A percentile compares a stretch with the other conserved stretches of the same genome.
Evolutionary conservation across 169 alveolate genomes (phyloP).

Genomic region (Plasmodium berghei): DNA sequence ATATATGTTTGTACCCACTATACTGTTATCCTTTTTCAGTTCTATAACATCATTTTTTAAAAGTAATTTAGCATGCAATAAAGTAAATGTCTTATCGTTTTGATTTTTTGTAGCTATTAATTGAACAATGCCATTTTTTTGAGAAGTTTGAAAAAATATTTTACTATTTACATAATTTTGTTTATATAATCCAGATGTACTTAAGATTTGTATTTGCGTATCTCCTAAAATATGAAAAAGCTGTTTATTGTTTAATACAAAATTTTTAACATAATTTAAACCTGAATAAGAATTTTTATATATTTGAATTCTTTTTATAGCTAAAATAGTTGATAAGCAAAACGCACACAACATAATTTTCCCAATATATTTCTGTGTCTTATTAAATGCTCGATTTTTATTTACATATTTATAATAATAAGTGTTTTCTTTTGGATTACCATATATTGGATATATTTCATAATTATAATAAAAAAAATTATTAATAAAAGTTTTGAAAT

Average conservation of each 20-base stretch:
- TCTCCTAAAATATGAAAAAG: constrained; percentile 26
- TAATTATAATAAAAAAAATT: constrained; percentile 12
- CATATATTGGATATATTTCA: constrained; percentile 59
- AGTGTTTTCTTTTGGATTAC: constrained; percentile 36
- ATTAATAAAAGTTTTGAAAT: not conserved
- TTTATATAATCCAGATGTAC: constrained; percentile 65
- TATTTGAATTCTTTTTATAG: constrained; percentile 38
- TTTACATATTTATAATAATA: constrained; percentile 66
- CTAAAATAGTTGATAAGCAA: constrained; percentile 35
- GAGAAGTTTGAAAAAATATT: constrained; percentile 38
- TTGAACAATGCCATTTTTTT: constrained; percentile 62
- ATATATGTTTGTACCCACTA: not conserved
- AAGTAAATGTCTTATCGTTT: constrained; percentile 9
- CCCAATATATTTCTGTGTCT: constrained; percentile 31
- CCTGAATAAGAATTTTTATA: constrained; percentile 66
- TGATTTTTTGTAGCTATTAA: constrained; percentile 48
- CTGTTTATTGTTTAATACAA: constrained; percentile 46
- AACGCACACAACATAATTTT: constrained; percentile 36
- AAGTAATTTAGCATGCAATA: constrained; percentile 44
- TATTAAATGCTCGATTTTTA: constrained; percentile 36
- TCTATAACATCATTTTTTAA: constrained; percentile 25
- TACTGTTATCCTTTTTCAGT: not conserved
- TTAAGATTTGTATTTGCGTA: constrained; percentile 67
- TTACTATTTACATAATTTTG: constrained; percentile 70
- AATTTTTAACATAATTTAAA: constrained; percentile 63